Conservation (phyloP, 345 rosid species). For the Eucalyptus sideroxylon region DNA sequence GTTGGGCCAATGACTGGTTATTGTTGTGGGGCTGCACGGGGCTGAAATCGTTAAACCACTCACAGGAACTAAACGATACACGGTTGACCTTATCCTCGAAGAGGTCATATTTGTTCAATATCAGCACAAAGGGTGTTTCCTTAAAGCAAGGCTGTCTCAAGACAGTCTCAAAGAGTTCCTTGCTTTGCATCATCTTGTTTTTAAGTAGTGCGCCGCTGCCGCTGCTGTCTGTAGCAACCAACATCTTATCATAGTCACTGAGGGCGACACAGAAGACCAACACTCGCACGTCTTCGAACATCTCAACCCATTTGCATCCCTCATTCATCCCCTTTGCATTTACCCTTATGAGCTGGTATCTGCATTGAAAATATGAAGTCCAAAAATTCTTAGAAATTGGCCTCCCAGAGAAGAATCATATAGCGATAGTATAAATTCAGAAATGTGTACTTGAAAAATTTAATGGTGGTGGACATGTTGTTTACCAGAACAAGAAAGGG, state of each 20-base stretch:
- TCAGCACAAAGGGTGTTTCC: slow-evolving; percentile 69
- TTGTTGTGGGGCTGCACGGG: slow-evolving; percentile 56
- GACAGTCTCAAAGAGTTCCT: slow-evolving; percentile 73
- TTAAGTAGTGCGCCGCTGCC: slow-evolving; percentile 44
- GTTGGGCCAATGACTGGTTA: slow-evolving; percentile 71
- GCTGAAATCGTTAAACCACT: slow-evolving; percentile 85
- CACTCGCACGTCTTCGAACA: slow-evolving; percentile 91
- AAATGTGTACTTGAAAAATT: neutral
- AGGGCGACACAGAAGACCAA: slow-evolving; percentile 83
- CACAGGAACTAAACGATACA: slow-evolving; percentile 54
- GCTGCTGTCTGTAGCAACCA: slow-evolving; percentile 23
- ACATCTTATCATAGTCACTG: slow-evolving; percentile 76
- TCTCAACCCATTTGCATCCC: slow-evolving; percentile 99
- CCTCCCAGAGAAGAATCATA: neutral
- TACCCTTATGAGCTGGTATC: slow-evolving; percentile 90
- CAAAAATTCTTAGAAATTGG: neutral
- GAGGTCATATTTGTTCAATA: slow-evolving; percentile 88
- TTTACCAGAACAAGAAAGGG: neutral
- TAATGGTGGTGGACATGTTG: neutral
- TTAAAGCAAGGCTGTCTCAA: slow-evolving; percentile 82
- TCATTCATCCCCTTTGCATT: slow-evolving; percentile 90
- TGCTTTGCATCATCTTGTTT: slow-evolving; percentile 87
- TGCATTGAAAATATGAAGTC: neutral
- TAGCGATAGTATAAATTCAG: neutral
- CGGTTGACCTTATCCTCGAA: slow-evolving; percentile 80